A percentile compares a stretch with the other conserved stretches of the same genome.
These are phyloP conservation scores for Cytauxzoon felis DNA, from an alignment of 169 alveolate genomes.

Conservation along the genomic window DNA sequence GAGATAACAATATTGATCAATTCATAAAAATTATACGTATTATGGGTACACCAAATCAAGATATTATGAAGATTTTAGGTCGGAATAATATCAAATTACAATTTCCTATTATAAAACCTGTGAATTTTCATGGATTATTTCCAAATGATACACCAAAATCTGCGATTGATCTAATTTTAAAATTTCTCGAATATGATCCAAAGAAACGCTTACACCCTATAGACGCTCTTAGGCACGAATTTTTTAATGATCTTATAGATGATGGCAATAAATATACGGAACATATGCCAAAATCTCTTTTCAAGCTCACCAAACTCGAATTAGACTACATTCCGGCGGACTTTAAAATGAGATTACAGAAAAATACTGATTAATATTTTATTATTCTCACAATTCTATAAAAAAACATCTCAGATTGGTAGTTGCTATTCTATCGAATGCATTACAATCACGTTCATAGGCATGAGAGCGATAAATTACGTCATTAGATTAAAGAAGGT, in stretches of 20 bases:
- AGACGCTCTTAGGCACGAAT: slow-evolving; percentile 91
- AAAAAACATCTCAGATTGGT: too few species aligned
- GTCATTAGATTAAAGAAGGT: too few species aligned
- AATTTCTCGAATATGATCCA: slow-evolving; percentile 83
- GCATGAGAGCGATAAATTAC: too few species aligned
- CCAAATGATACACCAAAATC: slow-evolving; percentile 72
- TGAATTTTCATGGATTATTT: slow-evolving; percentile 66
- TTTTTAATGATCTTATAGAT: slow-evolving; percentile 88
- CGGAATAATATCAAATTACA: slow-evolving; percentile 89
- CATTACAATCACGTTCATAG: too few species aligned
- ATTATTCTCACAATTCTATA: too few species aligned
- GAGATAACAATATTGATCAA: slow-evolving; percentile 94
- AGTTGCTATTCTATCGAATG: too few species aligned
- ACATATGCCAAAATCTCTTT: too few species aligned
- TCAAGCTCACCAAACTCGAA: too few species aligned
- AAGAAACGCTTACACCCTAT: slow-evolving; percentile 77
- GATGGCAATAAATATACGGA: too few species aligned
- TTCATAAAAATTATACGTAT: slow-evolving; percentile 90
- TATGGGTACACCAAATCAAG: slow-evolving; percentile 90
- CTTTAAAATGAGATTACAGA: too few species aligned
- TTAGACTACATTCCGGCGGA: too few species aligned
- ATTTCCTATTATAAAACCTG: slow-evolving; percentile 82
- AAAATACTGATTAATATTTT: too few species aligned
- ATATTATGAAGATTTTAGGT: slow-evolving; percentile 89
- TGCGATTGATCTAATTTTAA: slow-evolving; percentile 78